Base-by-base conservation (phyloP, 306 rosid genomes). In the Arachis hypogaea region DNA sequence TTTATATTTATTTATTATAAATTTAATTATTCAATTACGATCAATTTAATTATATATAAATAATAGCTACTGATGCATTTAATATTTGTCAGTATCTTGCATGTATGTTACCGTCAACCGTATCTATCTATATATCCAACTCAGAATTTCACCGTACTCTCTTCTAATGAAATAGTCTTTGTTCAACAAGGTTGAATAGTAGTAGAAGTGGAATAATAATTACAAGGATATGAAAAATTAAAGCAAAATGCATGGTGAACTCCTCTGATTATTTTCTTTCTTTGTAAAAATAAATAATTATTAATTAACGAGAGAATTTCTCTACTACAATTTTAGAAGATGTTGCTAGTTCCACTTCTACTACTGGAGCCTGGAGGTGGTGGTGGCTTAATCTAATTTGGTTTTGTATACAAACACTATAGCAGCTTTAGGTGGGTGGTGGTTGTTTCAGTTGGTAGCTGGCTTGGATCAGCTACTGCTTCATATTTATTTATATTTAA, bases 361-460 rank as follows among this genome's bases (percentile, higher is more conserved):
- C 63, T n/a, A 54, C 43, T 55, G 33, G 18, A 18, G 18, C 18
- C 18, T 18, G 0, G 44, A 10, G 55, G 2, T 49, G 55, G 16
- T 29, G 12, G 44, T 40, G 68, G 57, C 43, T 5, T 45, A 70
- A 68, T 82, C 78, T 16, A 64, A 46, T 63, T 80, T 68, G 71
- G 56, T 83, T 80, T 77, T 76, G 66, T 76, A 50, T 50, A 63
- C 80, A 50, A 5, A 49, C n/a, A 41, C 5, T 44, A 33, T 33
- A 30, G 74, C 77, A 71, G 70, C 63, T 80, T 80, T 80, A 77
- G 87, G 82, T 80, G 71, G 80, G 84, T 68, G 66, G 87, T 68
- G 77, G 84, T 80, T 71, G 81, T 82, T 82, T 69, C 69, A 68
- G 79, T 77, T 60, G 77, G 80, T 83, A 64, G 73, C 84, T 80